Evolutionary conservation across 139 green algal species (phyloP).

Genomic region (Deuterostichococcus epilithicus): DNA sequence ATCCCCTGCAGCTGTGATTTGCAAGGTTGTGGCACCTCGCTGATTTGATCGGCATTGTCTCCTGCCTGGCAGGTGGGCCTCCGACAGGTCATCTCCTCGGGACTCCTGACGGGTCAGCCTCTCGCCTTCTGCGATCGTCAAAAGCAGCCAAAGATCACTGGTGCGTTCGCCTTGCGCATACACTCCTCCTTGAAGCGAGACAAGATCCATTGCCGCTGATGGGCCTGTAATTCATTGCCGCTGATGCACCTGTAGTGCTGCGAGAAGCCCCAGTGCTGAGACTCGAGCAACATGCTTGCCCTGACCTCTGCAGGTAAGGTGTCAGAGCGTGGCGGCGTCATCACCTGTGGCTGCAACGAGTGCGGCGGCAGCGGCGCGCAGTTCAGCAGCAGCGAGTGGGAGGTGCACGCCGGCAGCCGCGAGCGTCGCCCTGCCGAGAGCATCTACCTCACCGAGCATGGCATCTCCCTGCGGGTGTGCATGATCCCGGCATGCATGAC

Average conservation of each 20-base stretch:
- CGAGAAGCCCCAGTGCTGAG: not conserved
- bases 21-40: too few species aligned
- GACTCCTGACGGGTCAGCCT: constrained; percentile 26
- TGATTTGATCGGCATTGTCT: too few species aligned
- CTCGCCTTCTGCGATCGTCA: constrained; percentile 28
- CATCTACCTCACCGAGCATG: constrained; percentile 35
- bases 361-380: constrained; percentile 16
- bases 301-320: constrained; percentile 24
- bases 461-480: constrained; percentile 19
- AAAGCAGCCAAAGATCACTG: not conserved
- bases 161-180: not conserved
- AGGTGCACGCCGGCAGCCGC: constrained; percentile 41
- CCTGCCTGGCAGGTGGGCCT: constrained; percentile 15
- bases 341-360: constrained; percentile 33
- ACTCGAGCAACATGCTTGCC: not conserved
- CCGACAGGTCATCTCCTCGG: constrained; percentile 35
- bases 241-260: not conserved
- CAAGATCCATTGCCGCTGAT: not conserved
- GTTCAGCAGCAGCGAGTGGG: constrained; percentile 37
- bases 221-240: not conserved
- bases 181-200: not conserved
- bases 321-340: constrained; percentile 21
- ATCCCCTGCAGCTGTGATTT: not conserved
- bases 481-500: too few species aligned
- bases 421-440: constrained; percentile 35